Base-by-base conservation (phyloP, 1,139 yeast genomes). In the Hyphopichia wangnamkhiaoensis region DNA sequence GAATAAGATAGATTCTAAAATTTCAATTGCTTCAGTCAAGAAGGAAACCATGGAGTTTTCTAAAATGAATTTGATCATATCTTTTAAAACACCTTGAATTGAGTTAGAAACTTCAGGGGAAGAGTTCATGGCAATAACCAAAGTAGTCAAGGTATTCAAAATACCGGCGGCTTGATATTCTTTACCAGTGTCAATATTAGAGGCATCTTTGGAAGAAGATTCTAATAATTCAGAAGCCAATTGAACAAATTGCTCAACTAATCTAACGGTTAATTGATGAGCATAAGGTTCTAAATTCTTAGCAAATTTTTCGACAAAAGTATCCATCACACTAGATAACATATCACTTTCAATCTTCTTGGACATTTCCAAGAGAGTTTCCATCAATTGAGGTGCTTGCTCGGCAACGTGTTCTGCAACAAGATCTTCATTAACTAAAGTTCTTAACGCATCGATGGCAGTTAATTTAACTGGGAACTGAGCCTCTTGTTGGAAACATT, bases 261-360 rank as follows among this genome's bases (percentile, higher is more conserved):
- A 65, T 45, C 71, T 74, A 10, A 65, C 43, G 3, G 79, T 65
- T 45, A 79, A 65, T 48, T 79, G 79, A 14, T 64, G 57, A 16
- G 81, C 80, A 53, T 74, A 79, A 5, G 84, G 84, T 49, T 76
- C 81, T 44, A 79, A 65, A 51, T 76, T 74, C 27, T 62, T 58
- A 2, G 82, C 72, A 49, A 77, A 79, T 46, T 68, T 73, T 40
- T 75, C 75, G 7, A 78, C 83, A 51, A 78, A 74, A 13, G 72
- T 68, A 43, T 79, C 83, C 80, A 79, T 78, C 3, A 77, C 77
- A 26, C 71, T 69, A 33, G 79, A 73, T 44, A 78, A 65, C 31
- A 77, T 67, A 49, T 79, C 84, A 45, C 78, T 67, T 53, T 78
- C 82, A 42, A 73, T 68, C 19, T 61, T 59, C 49, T 73, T 74